A percentile compares a stretch with the other conserved stretches of the same genome.
Evolutionary conservation across 2,329 filamentous ascomycete genomes (phyloP).

Genomic region (Teratosphaeria zuluensis): DNA sequence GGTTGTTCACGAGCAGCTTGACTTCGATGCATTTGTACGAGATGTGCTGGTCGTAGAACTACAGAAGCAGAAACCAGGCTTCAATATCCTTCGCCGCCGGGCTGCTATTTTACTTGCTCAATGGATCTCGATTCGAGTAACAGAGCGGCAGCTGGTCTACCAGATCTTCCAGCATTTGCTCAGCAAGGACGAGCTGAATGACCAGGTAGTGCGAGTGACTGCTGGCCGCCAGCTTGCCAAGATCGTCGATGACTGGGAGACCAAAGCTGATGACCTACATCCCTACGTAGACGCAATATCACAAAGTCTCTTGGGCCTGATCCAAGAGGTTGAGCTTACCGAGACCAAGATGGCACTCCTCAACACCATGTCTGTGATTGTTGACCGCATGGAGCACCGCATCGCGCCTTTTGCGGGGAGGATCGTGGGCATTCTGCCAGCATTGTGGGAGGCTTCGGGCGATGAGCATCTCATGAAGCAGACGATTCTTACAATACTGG

Average conservation of each 20-base stretch:
- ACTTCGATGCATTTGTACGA: conserved; percentile 73
- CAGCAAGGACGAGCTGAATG: conserved; percentile 70
- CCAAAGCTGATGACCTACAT: conserved; percentile 61
- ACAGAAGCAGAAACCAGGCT: conserved; percentile 56
- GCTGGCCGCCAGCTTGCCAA: conserved; percentile 75
- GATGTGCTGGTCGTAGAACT: conserved; percentile 70
- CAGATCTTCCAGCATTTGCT: conserved; percentile 84
- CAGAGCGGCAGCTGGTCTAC: conserved; percentile 63
- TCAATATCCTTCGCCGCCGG: conserved; percentile 75
- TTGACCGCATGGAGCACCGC: conserved; percentile 69
- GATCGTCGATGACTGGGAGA: conserved; percentile 77
- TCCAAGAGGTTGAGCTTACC: conserved; percentile 67
- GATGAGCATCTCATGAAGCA: conserved; percentile 92
- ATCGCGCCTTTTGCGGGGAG: conserved; percentile 62
- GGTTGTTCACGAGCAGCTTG: conserved; percentile 61
- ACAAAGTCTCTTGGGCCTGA: conserved; percentile 62
- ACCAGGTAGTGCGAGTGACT: conserved; percentile 84
- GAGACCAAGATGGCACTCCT: conserved; percentile 88
- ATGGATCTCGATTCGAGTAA: conserved; percentile 75
- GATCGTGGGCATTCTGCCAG: conserved; percentile 70
- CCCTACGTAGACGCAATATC: conserved; percentile 69
- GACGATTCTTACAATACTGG: conserved; percentile 75
- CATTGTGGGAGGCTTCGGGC: conserved; percentile 74
- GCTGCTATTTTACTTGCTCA: conserved; percentile 83
- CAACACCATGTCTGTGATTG: conserved; percentile 72